Base-by-base conservation (phyloP, 2,329 filamentous ascomycete genomes). In the Ophiostoma perfectum region DNA sequence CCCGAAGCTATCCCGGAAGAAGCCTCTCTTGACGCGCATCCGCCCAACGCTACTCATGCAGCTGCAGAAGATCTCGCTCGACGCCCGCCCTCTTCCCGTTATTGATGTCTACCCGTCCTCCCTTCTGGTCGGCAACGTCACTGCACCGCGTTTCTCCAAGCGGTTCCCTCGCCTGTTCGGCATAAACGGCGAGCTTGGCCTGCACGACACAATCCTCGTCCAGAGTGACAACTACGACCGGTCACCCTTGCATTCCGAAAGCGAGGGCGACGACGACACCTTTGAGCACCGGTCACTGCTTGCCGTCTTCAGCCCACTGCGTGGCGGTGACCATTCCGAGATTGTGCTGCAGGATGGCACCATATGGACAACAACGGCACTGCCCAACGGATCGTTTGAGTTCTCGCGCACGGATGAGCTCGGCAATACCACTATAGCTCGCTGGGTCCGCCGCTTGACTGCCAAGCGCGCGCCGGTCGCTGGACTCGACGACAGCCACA, bases 91-190 rank as follows among this genome's bases (percentile, higher is more conserved):
- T 0, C 82, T 82, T 66, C 90, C 90, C 0, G 84, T 86, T 4
- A 87, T 91, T 71, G 90, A 94, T 73, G 85, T 92, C n/a, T 83
- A 92, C 58, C 89, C 90, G 0, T 86, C 88, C 1, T 85, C 84
- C n/a, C 80, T 84, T 14, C 80, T 89, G 55, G 79, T 83, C 63
- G 78, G 84, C 70, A 79, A 83, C 66, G 81, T 82, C 72, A 86
- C 86, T 69, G 82, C 87, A 36, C 84, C 87, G 5, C 81, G 83
- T 18, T 78, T 90, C 38, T 80, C 83, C 2, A 85, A 86, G 74
- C 82, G 83, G 6, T 88, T 88, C 71, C 86, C 88, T 0, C 83
- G 85, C 6, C 81, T 90, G 65, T 88, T 90, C 73, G 82, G 84
- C 66, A 83, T 84, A 36, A 87, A 86, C 73, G 85, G 86, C 63